Conservation (phyloP, 1,139 yeast genomes). For the Torulaspora globosa region DNA sequence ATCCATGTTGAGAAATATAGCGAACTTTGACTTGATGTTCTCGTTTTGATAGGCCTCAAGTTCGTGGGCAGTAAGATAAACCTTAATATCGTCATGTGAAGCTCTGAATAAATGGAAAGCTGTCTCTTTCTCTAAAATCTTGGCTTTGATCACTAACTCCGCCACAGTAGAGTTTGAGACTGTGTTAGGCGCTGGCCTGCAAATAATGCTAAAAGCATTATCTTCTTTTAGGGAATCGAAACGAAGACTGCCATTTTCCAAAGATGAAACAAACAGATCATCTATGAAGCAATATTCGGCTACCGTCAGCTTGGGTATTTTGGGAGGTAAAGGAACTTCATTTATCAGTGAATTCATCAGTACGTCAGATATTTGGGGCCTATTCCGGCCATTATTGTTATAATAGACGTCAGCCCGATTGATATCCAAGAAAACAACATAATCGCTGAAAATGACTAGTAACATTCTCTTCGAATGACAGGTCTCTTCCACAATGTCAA, state of each 20-base stretch:
- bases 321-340: slow-evolving; percentile 67
- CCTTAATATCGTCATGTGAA: slow-evolving; percentile 41
- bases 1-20: slow-evolving; percentile 57
- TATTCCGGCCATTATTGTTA: slow-evolving; percentile 40
- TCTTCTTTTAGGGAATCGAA: slow-evolving; percentile 31
- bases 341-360: slow-evolving; percentile 86
- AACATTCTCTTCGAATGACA: slow-evolving; percentile 44
- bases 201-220: slow-evolving; percentile 23
- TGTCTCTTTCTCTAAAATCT: slow-evolving; percentile 69
- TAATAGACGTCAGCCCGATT: slow-evolving; percentile 30
- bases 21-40: slow-evolving; percentile 55
- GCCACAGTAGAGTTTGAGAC: slow-evolving; percentile 47
- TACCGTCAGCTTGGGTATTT: slow-evolving; percentile 66
- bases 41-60: slow-evolving; percentile 55
- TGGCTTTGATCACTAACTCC: slow-evolving; percentile 70
- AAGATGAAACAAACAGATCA: slow-evolving; percentile 48
- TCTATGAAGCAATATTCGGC: slow-evolving; percentile 65
- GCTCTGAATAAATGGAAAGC: slow-evolving; percentile 79
- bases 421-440: slow-evolving; percentile 58
- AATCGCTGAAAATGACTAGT: slow-evolving; percentile 77
- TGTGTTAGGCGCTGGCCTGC: slow-evolving; percentile 33
- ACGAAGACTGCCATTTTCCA: slow-evolving; percentile 38
- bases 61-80: slow-evolving; percentile 82
- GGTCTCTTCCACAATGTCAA: slow-evolving; percentile 48
- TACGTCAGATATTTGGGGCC: slow-evolving; percentile 69